Evolutionary conservation across 164 flowering plant genomes (phyloP).

Genomic region (Protea cynaroides): DNA sequence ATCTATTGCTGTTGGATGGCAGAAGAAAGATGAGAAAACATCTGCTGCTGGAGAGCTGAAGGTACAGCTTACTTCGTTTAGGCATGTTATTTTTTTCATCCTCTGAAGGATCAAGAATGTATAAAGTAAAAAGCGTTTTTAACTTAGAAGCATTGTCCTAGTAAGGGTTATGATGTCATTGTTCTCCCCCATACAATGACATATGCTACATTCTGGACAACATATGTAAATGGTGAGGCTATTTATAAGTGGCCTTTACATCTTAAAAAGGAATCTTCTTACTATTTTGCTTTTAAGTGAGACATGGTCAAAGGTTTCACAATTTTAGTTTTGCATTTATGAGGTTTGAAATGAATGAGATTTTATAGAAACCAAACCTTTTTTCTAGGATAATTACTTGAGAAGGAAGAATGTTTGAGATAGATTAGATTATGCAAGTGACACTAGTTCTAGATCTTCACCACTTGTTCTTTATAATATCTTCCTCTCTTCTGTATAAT

Average conservation of each 20-base stretch:
- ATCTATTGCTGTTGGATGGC: constrained; percentile 82
- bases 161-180: neutral
- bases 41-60: constrained; percentile 86
- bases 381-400: too few species aligned
- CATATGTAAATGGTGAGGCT: neutral
- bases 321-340: too few species aligned
- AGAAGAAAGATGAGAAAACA: constrained; percentile 59
- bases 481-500: too few species aligned
- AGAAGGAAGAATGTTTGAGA: too few species aligned
- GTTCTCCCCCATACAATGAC: neutral
- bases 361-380: too few species aligned
- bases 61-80: constrained; percentile 31
- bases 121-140: neutral
- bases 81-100: neutral
- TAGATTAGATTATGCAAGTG: too few species aligned
- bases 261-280: neutral
- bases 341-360: too few species aligned
- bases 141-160: neutral
- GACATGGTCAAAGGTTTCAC: neutral
- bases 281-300: neutral
- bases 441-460: too few species aligned
- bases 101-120: neutral
- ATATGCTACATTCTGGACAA: neutral
- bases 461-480: too few species aligned
- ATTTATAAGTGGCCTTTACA: neutral